phyloP scores from a whole-genome alignment of 164 flowering plant species.

The Aristolochia contorta region DNA sequence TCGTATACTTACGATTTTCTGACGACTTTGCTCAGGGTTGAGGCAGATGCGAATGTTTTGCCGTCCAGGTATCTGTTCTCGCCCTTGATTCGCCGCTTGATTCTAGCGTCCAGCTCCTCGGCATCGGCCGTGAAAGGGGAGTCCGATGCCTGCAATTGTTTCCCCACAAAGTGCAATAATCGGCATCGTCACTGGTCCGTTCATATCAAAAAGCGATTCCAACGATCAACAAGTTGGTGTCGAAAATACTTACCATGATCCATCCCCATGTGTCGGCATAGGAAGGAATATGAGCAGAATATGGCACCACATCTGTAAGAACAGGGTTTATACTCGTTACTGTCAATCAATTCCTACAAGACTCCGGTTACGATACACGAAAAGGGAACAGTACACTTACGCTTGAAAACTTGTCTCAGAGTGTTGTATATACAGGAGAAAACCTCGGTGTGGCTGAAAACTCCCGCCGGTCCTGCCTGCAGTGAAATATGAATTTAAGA shows the following conservation, averaged over 20 bases:
- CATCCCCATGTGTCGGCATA: constrained; percentile 99
- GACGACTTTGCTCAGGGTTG: constrained; percentile 77
- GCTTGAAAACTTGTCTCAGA: constrained; percentile 72
- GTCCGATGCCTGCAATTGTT: constrained; percentile 57
- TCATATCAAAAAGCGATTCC: background rate
- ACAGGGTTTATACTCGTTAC: background rate
- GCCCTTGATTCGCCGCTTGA: constrained; percentile 61
- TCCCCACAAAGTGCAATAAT: background rate
- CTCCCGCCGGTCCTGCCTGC: constrained; percentile 95
- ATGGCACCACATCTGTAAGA: constrained; percentile 87
- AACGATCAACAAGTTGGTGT: background rate
- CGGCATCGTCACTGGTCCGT: too few species aligned
- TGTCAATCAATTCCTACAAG: too few species aligned
- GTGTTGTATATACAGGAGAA: constrained; percentile 94
- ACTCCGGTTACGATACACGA: too few species aligned
- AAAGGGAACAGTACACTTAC: constrained; percentile 27
- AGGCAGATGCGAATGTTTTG: constrained; percentile 57
- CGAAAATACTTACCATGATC: constrained; percentile 59
- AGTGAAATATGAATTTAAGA: background rate
- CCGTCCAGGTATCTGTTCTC: constrained; percentile 76
- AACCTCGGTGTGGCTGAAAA: constrained; percentile 79
- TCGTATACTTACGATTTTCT: constrained; percentile 68
- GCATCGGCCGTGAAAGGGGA: constrained; percentile 44
- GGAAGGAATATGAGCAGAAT: constrained; percentile 87
- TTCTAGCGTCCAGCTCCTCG: constrained; percentile 63